These are phyloP conservation scores for Pseudopyrenochaeta lycopersici DNA, from an alignment of 2,329 filamentous ascomycete genomes.

Conservation along the genomic window DNA sequence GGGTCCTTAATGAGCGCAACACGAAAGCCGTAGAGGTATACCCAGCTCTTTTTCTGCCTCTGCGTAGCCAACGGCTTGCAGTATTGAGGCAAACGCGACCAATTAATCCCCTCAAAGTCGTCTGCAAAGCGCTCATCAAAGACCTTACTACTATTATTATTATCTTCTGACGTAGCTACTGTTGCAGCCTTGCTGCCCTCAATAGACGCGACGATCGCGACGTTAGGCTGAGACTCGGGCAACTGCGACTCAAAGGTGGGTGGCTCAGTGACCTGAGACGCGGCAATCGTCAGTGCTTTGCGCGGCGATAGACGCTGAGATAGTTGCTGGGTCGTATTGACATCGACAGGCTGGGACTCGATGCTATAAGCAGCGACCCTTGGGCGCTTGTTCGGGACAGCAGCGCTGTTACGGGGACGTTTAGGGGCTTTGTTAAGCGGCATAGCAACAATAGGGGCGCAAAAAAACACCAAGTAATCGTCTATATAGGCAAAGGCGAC, in stretches of 20 bases:
- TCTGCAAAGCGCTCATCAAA: conserved; percentile 3
- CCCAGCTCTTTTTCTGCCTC: conserved; percentile 4
- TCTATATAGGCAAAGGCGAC: not conserved
- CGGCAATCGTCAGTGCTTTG: not conserved
- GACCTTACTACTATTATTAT: not conserved
- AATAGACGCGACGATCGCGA: conserved; percentile 1
- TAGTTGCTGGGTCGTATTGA: not conserved
- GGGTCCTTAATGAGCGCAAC: conserved; percentile 5
- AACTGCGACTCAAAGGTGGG: conserved; percentile 5
- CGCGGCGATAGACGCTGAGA: conserved; percentile 1
- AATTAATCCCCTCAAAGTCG: conserved; percentile 10
- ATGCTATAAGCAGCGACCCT: not conserved
- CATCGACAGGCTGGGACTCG: conserved; percentile 1
- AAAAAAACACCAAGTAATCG: not conserved
- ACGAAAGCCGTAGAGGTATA: conserved; percentile 6
- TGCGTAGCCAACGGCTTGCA: conserved; percentile 3
- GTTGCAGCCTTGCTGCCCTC: conserved; percentile 3
- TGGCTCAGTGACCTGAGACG: conserved; percentile 1
- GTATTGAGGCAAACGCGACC: not conserved
- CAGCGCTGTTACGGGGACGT: not conserved
- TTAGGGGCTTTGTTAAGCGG: not conserved
- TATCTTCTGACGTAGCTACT: not conserved
- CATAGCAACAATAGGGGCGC: not conserved
- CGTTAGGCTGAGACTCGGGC: not conserved
- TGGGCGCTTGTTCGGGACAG: conserved; percentile 2